Percentiles rank a stretch among this genome's conserved stretches.
Evolutionary conservation across 2,329 filamentous ascomycete species (phyloP).

Genomic region (Fusarium albidum): DNA sequence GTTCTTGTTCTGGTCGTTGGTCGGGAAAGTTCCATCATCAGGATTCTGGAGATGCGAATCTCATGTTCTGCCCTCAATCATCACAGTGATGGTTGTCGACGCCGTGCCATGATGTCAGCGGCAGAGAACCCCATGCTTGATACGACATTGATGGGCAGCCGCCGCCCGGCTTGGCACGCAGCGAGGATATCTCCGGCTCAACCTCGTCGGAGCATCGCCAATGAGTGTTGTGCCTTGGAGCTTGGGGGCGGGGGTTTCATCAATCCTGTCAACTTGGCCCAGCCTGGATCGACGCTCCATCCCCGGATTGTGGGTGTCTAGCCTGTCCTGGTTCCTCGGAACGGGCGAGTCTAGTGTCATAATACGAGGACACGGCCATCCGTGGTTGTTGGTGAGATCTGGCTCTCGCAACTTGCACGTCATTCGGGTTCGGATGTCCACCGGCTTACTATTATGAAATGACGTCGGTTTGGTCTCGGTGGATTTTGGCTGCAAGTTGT

Average conservation of each 20-base stretch:
- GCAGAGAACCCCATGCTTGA: not conserved
- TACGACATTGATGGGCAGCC: not conserved
- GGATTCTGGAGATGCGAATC: not conserved
- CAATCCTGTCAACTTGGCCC: not conserved
- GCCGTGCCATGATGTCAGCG: slow-evolving; percentile 1
- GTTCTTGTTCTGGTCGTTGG: no score
- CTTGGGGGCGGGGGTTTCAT: not conserved
- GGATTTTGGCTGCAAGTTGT: not conserved
- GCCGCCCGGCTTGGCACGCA: not conserved
- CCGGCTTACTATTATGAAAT: no score
- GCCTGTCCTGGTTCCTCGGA: not conserved
- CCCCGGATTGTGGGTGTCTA: no score
- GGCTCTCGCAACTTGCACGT: not conserved
- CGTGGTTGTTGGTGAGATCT: not conserved
- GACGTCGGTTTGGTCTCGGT: not conserved
- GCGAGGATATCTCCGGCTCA: not conserved
- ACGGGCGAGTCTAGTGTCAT: not conserved
- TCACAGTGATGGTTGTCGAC: not conserved
- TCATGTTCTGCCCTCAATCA: not conserved
- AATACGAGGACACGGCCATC: not conserved
- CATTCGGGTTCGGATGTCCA: not conserved
- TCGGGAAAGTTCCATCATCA: not conserved
- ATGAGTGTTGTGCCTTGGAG: not conserved
- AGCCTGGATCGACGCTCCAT: not conserved
- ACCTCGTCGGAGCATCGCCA: not conserved